Base-by-base conservation (phyloP, 1,284 basidiomycete genomes). In the Earliella scabrosa region DNA sequence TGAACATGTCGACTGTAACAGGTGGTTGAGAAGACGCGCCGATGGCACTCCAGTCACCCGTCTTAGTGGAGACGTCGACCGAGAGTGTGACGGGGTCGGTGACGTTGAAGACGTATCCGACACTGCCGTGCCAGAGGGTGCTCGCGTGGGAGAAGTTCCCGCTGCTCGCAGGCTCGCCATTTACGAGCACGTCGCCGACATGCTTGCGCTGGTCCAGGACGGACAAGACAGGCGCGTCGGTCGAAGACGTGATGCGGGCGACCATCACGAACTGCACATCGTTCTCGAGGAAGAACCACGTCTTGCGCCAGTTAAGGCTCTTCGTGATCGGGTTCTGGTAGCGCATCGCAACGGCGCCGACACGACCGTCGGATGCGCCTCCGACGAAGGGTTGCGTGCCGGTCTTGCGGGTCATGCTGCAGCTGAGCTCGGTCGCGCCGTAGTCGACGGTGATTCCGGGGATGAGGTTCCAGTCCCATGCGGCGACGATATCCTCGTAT, bases 401-500 rank as follows among this genome's bases (percentile, higher is more conserved):
- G 0, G 68, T 74, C 50, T 73, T 70, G n/a, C 66, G 60, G 1
- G 79, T 75, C 10, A 69, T 68, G 14, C 49, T 65, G 61, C 85
- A 86, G 27, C 64, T 65, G 7, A 89, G 74, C 3, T 75, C 73
- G 5, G 81, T 85, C 7, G 74, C 80, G 8, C 70, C 77, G 64
- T 84, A 88, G 68, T 85, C 84, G 27, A 81, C 78, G 0, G 87
- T 90, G 21, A 75, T 88, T 1, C 88, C 87, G 1, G 88, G 87
- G 39, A 90, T 82, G 10, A 70, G 73, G 64, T 87, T 82, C 87
- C 87, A 90, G 66, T 90, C 86, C 87, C 86, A 88, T 1, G 82
- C 77, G 1, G 82, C 86, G 10, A 79, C 74, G 29, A 89, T 86
- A 65, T 89, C 85, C 66, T 85, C 82, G 66, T 90, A 90, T 70